Base-by-base conservation (phyloP, 306 rosid genomes). In the Gleditsia sinensis region DNA sequence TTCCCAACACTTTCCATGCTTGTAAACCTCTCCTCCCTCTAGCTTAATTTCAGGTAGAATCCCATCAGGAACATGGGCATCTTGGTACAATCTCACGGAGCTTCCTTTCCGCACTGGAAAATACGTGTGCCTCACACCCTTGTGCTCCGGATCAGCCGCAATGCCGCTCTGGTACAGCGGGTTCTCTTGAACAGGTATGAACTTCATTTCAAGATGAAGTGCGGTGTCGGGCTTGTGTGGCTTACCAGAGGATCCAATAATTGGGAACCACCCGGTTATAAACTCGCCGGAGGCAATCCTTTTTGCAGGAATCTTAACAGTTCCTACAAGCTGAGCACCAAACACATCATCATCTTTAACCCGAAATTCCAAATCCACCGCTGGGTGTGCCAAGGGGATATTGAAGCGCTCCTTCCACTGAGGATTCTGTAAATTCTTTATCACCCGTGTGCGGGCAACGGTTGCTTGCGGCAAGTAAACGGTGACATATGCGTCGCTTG, bases 381-480 rank as follows among this genome's bases (percentile, higher is more conserved):
- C 80, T 0, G 83, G 91, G 54, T 94, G 97, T 0, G 99, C 99
- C 14, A 94, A 78, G 30, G 89, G 97, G 77, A 94, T 84, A 54
- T 32, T 2, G 86, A 94, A 94, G 5, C 23, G 79, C 75, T 88
- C 96, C 7, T 86, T 10, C 99, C 99, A 94, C 7, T 0, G 4
- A 24, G 99, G 99, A 37, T 48, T 69, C 21, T 46, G 87, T 9
- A 88, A 17, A 67, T 94, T 94, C 67, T 89, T 88, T 0, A 94
- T 75, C 39, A 94, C 99, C 28, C 96, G 93, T 16, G 99, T 90
- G 48, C 99, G 91, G 0, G 99, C 97, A 24, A 94, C 89, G 4
- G 95, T 92, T 28, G 91, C 86, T 48, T 94, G 93, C 1, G 97
- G 97, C 9, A 92, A 92, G 6, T 2, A 1, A 25, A 94, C 97